Evolutionary conservation across 2,329 filamentous ascomycete species (phyloP).

Genomic region (Simplicillium sp.): DNA sequence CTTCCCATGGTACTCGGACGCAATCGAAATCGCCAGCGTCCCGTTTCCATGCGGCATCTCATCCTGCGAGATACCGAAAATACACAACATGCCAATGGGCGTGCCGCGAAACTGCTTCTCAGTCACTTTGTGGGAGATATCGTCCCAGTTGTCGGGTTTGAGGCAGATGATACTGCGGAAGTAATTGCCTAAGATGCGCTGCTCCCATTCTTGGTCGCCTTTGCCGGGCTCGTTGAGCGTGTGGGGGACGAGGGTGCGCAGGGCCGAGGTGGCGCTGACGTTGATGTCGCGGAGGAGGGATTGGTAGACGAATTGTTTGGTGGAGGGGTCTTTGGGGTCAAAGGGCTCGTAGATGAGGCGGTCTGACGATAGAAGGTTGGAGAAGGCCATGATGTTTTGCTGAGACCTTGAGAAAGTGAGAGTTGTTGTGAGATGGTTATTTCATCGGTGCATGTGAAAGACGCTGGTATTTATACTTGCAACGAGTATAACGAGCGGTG

Average conservation of each 20-base stretch:
- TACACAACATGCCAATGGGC: not conserved
- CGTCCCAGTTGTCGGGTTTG: slow-evolving; percentile 5
- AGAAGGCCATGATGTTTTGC: not conserved
- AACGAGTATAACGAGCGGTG: too few species aligned
- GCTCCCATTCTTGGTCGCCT: not conserved
- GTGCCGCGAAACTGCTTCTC: not conserved
- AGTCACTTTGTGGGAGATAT: not conserved
- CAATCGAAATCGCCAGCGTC: not conserved
- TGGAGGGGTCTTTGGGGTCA: slow-evolving; percentile 4
- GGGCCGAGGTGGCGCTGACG: slow-evolving; percentile 5
- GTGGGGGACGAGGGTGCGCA: not conserved
- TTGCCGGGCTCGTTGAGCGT: not conserved
- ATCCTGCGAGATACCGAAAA: not conserved
- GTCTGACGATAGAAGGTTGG: slow-evolving; percentile 1
- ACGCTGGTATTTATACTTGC: too few species aligned
- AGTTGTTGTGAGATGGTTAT: too few species aligned
- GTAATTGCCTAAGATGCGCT: not conserved
- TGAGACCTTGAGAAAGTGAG: too few species aligned
- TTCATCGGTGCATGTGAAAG: too few species aligned
- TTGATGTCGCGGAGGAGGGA: slow-evolving; percentile 4
- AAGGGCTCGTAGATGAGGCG: slow-evolving; percentile 6
- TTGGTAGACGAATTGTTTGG: slow-evolving; percentile 5
- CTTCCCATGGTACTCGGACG: not conserved
- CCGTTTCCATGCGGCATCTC: not conserved
- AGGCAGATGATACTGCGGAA: slow-evolving; percentile 4